Evolutionary conservation across 2,329 filamentous ascomycete genomes (phyloP).

Genomic region (Apiospora koreana): DNA sequence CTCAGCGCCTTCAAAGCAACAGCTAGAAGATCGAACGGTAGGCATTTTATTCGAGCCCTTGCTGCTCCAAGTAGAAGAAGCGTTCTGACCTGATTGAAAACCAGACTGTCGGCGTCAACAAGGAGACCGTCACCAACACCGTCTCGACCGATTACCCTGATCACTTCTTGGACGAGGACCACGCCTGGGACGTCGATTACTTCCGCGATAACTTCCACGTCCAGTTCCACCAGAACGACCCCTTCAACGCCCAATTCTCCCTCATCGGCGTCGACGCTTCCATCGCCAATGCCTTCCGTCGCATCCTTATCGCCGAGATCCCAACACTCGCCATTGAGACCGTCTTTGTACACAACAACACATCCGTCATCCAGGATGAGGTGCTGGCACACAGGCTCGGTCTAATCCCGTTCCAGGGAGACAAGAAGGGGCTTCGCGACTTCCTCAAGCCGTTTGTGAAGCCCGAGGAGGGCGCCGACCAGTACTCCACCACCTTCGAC

Average conservation of each 20-base stretch:
- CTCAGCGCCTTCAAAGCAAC: conserved; percentile 23
- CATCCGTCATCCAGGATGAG: conserved; percentile 96
- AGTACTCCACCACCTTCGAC: conserved; percentile 65
- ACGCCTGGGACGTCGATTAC: conserved; percentile 73
- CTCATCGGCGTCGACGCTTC: conserved; percentile 89
- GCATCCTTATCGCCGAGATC: conserved; percentile 92
- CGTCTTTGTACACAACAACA: conserved; percentile 94
- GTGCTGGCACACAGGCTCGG: conserved; percentile 89
- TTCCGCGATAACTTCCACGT: conserved; percentile 74
- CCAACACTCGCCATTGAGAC: conserved; percentile 92
- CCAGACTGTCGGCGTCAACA: conserved; percentile 82
- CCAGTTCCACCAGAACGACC: conserved; percentile 81
- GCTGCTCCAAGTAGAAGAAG: not conserved
- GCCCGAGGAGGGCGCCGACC: conserved; percentile 62
- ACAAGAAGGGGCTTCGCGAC: conserved; percentile 70
- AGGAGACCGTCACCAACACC: conserved; percentile 88
- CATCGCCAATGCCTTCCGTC: conserved; percentile 94
- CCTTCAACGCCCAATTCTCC: conserved; percentile 81
- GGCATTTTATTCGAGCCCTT: conserved; percentile 16
- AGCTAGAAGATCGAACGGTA: conserved; percentile 32
- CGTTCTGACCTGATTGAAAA: not conserved
- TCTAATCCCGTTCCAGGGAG: conserved; percentile 84
- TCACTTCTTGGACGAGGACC: conserved; percentile 86
- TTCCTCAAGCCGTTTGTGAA: conserved; percentile 84
- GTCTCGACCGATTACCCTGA: conserved; percentile 89